phyloP scores from a whole-genome alignment of 768 basidiomycete species.

The Kwoniella sp. region DNA sequence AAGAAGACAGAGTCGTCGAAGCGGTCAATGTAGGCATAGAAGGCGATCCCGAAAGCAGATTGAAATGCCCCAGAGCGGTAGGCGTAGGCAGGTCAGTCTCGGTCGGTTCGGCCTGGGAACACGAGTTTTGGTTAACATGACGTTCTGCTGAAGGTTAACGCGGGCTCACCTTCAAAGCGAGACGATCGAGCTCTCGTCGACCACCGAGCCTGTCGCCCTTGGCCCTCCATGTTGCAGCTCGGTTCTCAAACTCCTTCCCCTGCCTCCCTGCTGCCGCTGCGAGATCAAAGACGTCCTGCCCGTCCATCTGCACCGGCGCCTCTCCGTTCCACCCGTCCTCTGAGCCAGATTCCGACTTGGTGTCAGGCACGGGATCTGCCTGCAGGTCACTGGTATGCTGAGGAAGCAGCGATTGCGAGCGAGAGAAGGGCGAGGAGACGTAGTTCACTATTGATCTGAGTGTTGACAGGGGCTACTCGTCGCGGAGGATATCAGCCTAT shows the following conservation, averaged over 20 bases:
- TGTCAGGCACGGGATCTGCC: constrained; percentile 4
- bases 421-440: constrained; percentile 31
- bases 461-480: constrained; percentile 22
- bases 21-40: constrained; percentile 13
- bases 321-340: constrained; percentile 40
- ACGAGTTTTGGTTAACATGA: too few species aligned
- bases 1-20: background rate
- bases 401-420: constrained; percentile 18
- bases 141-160: too few species aligned
- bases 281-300: constrained; percentile 28
- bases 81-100: constrained; percentile 4
- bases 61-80: constrained; percentile 11
- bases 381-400: constrained; percentile 5
- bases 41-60: background rate
- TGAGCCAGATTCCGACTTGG: constrained; percentile 37
- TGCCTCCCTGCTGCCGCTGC: constrained; percentile 23
- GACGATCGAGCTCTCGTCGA: constrained; percentile 21
- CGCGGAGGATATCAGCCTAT: background rate
- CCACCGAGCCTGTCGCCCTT: constrained; percentile 31
- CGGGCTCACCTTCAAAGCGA: too few species aligned
- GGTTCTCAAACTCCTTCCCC: constrained; percentile 18
- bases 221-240: constrained; percentile 17
- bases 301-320: constrained; percentile 17
- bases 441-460: constrained; percentile 28
- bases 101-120: background rate